Base-by-base conservation (phyloP, 495 filamentous ascomycete species). In the Cryomyces minteri region DNA sequence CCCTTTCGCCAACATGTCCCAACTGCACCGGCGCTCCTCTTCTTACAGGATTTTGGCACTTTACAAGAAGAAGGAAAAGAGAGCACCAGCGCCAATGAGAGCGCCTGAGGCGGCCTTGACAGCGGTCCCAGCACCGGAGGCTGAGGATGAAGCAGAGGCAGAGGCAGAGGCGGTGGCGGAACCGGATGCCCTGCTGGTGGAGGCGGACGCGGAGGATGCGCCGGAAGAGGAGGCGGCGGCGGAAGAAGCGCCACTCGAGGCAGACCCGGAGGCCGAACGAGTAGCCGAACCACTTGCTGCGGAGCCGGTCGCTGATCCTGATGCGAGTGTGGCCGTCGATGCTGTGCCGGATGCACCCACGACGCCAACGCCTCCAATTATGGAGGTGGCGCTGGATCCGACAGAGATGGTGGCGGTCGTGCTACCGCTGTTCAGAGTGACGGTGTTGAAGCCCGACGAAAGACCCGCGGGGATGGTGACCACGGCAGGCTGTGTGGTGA, bases 391-490 rank as follows among this genome's bases (percentile, higher is more conserved):
- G 45, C 54, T 59, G 43, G 33, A 44, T n/a, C 45, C 43, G 43
- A 49, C 53, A 47, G 40, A 46, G 46, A 54, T 43, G 38, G 46
- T 41, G 40, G 40, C 38, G 44, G 33, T 39, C 40, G 41, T 40
- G 49, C 44, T 48, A 44, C 46, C 46, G 28, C 45, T 14, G 18
- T 25, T 25, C 18, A 25, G 18, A 6, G 48, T n/a, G 39, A 58
- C 30, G 43, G 54, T 53, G 43, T 49, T 47, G 36, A 55, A 29
- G 46, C 57, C 58, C n/a, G 49, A 60, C 62, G n/a, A 53, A 64
- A 5, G 55, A 32, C 18, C 67, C 62, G 51, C 70, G 65, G 36
- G 54, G 51, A 39, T 66, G 18, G 68, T 72, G 38, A 61, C 65
- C 50, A 52, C 55, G 12, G 41, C 10, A n/a, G 63, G 59, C 52